phyloP scores from a whole-genome alignment of 305 asterid species.

The Fraxinus angustifolia region DNA sequence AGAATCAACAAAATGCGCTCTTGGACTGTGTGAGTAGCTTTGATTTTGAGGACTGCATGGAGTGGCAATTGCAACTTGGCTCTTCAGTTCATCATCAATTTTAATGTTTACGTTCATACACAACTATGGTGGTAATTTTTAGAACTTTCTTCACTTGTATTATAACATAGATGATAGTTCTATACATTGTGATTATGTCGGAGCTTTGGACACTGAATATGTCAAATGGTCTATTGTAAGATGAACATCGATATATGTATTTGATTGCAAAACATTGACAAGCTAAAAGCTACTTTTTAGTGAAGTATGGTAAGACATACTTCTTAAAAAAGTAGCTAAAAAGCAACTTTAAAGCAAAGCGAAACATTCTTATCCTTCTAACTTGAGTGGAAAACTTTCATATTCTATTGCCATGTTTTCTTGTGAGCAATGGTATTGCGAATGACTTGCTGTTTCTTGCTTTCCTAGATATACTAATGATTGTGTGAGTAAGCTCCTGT shows the following conservation, averaged over 20 bases:
- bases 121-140: neutral
- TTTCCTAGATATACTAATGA: neutral
- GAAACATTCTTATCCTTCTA: neutral
- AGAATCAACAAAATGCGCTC: slow-evolving; percentile 84
- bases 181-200: neutral
- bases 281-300: neutral
- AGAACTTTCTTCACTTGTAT: slow-evolving; percentile 25
- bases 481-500: neutral
- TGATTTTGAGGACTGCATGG: slow-evolving; percentile 71
- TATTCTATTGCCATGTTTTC: neutral
- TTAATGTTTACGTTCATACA: neutral
- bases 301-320: neutral
- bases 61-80: slow-evolving; percentile 60
- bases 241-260: neutral
- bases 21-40: slow-evolving; percentile 89
- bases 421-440: neutral
- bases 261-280: neutral
- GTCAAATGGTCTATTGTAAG: neutral
- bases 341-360: neutral
- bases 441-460: neutral
- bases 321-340: slow-evolving; percentile 3
- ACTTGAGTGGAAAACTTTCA: neutral
- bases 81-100: slow-evolving; percentile 25
- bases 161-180: slow-evolving; percentile 14
- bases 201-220: slow-evolving; percentile 15